Percentiles rank a stretch among this genome's conserved stretches.
Conservation (phyloP, 2,329 filamentous ascomycete genomes). For the Zarea fungicola region DNA sequence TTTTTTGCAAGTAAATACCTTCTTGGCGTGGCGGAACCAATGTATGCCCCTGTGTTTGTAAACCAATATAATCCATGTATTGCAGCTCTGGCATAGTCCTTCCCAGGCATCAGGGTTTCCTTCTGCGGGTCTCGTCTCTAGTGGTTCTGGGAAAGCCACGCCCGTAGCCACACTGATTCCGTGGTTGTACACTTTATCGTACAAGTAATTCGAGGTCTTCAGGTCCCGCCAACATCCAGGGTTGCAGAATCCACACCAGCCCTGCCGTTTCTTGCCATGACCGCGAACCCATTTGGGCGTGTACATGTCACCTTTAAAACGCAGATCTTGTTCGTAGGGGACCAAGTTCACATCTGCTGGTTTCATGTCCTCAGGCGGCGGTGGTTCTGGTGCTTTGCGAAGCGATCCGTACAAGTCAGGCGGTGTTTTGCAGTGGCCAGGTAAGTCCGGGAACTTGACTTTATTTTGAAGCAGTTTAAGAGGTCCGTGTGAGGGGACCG, state of each 20-base stretch:
- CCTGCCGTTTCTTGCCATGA: constrained; percentile 80
- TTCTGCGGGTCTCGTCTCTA: constrained; percentile 69
- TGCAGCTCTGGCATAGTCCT: constrained; percentile 71
- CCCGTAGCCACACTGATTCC: constrained; percentile 80
- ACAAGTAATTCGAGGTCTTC: constrained; percentile 90
- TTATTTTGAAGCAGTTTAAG: constrained; percentile 73
- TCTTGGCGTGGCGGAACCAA: constrained; percentile 87
- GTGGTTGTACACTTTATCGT: constrained; percentile 86
- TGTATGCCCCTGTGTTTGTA: constrained; percentile 91
- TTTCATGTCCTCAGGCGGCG: constrained; percentile 77
- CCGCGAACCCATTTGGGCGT: constrained; percentile 80
- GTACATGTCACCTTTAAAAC: constrained; percentile 77
- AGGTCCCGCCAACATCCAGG: constrained; percentile 79
- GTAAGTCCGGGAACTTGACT: constrained; percentile 60
- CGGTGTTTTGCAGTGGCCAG: constrained; percentile 67
- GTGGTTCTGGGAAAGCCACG: constrained; percentile 70
- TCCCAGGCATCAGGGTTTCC: constrained; percentile 80
- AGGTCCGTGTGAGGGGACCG: constrained; percentile 63
- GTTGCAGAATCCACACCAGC: constrained; percentile 87
- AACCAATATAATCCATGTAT: constrained; percentile 74
- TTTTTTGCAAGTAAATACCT: too few relatives aligned
- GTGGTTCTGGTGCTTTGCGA: constrained; percentile 66
- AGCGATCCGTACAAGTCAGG: constrained; percentile 73
- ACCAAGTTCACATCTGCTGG: constrained; percentile 68
- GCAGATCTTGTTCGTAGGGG: constrained; percentile 72